A percentile compares a stretch with the other conserved stretches of the same genome.
phyloP scores from a whole-genome alignment of 1,139 yeast genomes.

The Blastobotrys arbuscula region DNA sequence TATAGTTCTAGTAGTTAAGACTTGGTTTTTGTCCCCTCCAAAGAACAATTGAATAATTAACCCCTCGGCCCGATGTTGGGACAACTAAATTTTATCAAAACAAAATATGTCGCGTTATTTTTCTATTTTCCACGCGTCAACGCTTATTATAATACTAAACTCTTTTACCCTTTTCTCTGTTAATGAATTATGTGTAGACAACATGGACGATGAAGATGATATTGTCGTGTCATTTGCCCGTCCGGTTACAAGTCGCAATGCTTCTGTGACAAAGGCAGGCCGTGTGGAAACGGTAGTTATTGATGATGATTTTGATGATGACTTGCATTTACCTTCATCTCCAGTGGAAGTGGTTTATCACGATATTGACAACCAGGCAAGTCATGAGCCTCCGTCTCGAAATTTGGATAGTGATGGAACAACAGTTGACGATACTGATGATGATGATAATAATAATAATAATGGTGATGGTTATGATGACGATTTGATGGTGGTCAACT shows the following conservation, averaged over 20 bases:
- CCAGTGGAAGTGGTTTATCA: neutral
- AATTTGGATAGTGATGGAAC: neutral
- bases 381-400: neutral
- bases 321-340: neutral
- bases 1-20: constrained; percentile 9
- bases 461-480: neutral
- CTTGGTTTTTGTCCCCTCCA: too few species aligned
- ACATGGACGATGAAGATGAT: too few species aligned
- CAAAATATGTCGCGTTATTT: too few species aligned
- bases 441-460: neutral
- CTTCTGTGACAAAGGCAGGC: neutral
- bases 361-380: neutral
- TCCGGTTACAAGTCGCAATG: neutral
- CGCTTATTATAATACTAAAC: too few species aligned
- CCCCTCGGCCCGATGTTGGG: too few species aligned
- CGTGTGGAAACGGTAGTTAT: neutral
- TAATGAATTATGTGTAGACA: too few species aligned
- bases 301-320: neutral
- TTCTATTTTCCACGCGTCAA: too few species aligned
- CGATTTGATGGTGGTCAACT: neutral
- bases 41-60: too few species aligned
- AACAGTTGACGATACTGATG: neutral
- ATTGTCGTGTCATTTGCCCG: constrained; percentile 2
- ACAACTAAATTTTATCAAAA: too few species aligned
- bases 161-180: too few species aligned